Evolutionary conservation across 768 basidiomycete species (phyloP).

Genomic region (Boletus insuetus): DNA sequence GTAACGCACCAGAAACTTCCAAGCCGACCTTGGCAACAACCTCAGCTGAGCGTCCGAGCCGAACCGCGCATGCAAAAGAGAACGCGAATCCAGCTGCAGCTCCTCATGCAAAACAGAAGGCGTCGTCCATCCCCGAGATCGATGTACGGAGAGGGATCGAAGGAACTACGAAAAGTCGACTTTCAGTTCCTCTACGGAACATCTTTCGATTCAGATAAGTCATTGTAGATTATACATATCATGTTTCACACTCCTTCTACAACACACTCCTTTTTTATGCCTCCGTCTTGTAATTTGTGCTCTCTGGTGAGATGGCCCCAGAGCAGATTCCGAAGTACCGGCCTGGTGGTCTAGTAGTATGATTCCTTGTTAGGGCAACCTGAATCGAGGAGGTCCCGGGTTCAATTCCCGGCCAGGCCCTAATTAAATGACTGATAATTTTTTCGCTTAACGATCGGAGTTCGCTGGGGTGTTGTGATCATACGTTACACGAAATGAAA

Average conservation of each 20-base stretch:
- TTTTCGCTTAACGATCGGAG: not conserved
- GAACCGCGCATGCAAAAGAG: conserved; percentile 13
- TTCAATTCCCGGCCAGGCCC: conserved; percentile 61
- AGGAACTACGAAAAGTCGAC: conserved; percentile 23
- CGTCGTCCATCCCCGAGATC: conserved; percentile 5
- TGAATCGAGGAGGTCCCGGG: conserved; percentile 56
- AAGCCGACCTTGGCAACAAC: conserved; percentile 2
- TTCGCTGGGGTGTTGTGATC: not conserved
- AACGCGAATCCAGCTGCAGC: not conserved
- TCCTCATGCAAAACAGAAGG: conserved; percentile 16
- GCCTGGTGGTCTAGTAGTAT: conserved; percentile 66
- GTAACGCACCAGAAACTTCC: not conserved
- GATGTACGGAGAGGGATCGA: conserved; percentile 27
- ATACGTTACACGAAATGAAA: not conserved
- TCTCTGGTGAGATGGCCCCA: not conserved
- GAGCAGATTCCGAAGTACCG: not conserved
- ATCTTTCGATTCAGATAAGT: conserved; percentile 31
- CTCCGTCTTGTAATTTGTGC: not conserved
- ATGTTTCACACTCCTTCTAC: conserved; percentile 8
- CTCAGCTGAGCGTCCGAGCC: conserved; percentile 17
- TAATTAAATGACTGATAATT: not conserved
- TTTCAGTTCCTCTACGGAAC: conserved; percentile 30
- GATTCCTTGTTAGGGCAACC: conserved; percentile 58
- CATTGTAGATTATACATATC: not conserved
- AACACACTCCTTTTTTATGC: conserved; percentile 1